Conservation (phyloP, 169 alveolate genomes). For the Plasmodium gaboni region DNA sequence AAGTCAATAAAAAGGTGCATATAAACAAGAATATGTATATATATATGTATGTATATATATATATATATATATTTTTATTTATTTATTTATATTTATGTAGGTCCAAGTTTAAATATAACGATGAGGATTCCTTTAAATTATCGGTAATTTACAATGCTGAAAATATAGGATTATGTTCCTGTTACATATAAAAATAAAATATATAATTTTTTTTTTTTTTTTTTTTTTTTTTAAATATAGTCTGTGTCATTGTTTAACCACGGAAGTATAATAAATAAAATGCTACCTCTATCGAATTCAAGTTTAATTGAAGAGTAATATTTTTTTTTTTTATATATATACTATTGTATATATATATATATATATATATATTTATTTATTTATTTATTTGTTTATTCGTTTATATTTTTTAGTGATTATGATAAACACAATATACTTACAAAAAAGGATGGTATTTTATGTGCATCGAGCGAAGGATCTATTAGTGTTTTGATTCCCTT, state of each 20-base stretch:
- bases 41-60: too few relatives aligned
- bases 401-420: conserved; percentile 12
- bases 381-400: background rate
- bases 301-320: conserved; percentile 32
- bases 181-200: too few relatives aligned
- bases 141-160: conserved; percentile 12
- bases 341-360: too few relatives aligned
- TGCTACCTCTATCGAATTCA: conserved; percentile 18
- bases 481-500: conserved; percentile 54
- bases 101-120: conserved; percentile 43
- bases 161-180: background rate
- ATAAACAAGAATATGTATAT: too few relatives aligned
- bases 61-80: too few relatives aligned
- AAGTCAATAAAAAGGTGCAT: too few relatives aligned
- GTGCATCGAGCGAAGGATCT: conserved; percentile 73
- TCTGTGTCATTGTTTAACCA: conserved; percentile 45
- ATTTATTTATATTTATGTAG: conserved; percentile 7
- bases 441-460: conserved; percentile 38
- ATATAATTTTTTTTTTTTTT: too few relatives aligned
- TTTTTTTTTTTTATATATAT: too few relatives aligned
- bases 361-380: too few relatives aligned
- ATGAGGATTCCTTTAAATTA: conserved; percentile 55
- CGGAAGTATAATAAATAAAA: conserved; percentile 57
- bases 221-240: conserved; percentile 3
- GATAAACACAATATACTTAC: conserved; percentile 10